A percentile compares a stretch with the other conserved stretches of the same genome.
Evolutionary conservation across 2,329 filamentous ascomycete species (phyloP).

Genomic region (Clathrospora elynae): DNA sequence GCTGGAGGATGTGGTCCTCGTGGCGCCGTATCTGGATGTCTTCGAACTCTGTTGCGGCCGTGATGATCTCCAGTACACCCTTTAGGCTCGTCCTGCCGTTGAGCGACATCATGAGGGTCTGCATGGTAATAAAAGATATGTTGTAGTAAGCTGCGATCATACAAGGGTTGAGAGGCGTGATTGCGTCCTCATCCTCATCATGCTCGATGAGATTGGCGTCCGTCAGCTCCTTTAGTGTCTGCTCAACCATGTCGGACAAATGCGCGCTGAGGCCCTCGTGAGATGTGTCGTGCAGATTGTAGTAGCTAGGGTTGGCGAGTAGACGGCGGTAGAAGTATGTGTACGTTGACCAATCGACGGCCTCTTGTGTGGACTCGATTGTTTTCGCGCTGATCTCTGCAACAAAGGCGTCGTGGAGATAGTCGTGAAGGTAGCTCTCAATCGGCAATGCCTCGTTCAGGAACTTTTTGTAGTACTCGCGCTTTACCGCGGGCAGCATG

Average conservation of each 20-base stretch:
- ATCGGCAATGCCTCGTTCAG: conserved; percentile 93
- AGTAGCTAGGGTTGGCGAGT: conserved; percentile 94
- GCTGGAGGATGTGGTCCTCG: conserved; percentile 83
- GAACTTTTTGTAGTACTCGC: conserved; percentile 99
- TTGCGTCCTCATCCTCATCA: conserved; percentile 84
- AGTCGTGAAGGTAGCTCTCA: conserved; percentile 89
- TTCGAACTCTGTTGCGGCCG: conserved; percentile 95
- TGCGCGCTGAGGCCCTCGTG: conserved; percentile 94
- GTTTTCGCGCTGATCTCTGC: conserved; percentile 96
- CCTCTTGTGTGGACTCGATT: conserved; percentile 93
- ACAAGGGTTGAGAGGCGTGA: conserved; percentile 88
- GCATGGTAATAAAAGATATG: conserved; percentile 99
- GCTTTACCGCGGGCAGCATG: conserved; percentile 92
- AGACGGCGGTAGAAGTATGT: conserved; percentile 97
- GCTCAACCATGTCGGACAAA: conserved; percentile 92
- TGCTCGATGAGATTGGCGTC: conserved; percentile 96
- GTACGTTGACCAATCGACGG: conserved; percentile 97
- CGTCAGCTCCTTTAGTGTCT: conserved; percentile 83
- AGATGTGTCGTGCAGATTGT: conserved; percentile 83
- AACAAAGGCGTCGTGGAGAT: conserved; percentile 93
- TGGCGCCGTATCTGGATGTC: conserved; percentile 91
- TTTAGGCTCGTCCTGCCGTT: conserved; percentile 91
- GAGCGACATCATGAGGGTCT: conserved; percentile 93
- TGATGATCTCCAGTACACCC: conserved; percentile 94
- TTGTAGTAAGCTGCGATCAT: conserved; percentile 99